A percentile compares a stretch with the other conserved stretches of the same genome.
These are phyloP conservation scores for Irpex sp. DNA, from an alignment of 1,284 basidiomycete species.

Conservation along the genomic window DNA sequence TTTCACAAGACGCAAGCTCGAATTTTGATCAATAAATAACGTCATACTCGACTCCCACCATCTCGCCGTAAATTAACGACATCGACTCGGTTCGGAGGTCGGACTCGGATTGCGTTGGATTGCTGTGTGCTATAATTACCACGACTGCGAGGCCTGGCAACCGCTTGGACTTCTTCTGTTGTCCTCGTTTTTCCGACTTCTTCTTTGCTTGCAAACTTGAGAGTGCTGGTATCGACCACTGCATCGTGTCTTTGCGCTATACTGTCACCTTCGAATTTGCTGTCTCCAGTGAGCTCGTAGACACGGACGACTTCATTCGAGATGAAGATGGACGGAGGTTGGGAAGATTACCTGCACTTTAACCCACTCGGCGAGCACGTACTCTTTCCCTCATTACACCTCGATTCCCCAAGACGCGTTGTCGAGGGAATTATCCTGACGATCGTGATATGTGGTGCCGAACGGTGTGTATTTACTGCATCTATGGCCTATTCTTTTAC, in stretches of 20 bases:
- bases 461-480: constrained; percentile 43
- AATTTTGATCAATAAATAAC: too few species aligned
- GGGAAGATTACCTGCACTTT: constrained; percentile 48
- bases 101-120: background rate
- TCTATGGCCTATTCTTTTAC: background rate
- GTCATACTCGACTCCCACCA: background rate
- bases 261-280: background rate
- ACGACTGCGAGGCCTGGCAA: background rate
- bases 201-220: too few species aligned
- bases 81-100: background rate
- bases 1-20: too few species aligned
- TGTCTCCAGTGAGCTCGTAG: background rate
- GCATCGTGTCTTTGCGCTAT: background rate
- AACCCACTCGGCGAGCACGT: constrained; percentile 50
- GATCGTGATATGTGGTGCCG: constrained; percentile 43
- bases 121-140: background rate
- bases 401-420: constrained; percentile 44
- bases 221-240: too few species aligned
- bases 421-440: constrained; percentile 40
- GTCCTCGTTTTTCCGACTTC: background rate
- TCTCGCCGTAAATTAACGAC: background rate
- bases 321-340: constrained; percentile 32
- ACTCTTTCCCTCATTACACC: constrained; percentile 44
- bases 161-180: background rate
- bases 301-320: background rate